Conservation (phyloP, 352 stramenopile species). For the Pythium graminicola region DNA sequence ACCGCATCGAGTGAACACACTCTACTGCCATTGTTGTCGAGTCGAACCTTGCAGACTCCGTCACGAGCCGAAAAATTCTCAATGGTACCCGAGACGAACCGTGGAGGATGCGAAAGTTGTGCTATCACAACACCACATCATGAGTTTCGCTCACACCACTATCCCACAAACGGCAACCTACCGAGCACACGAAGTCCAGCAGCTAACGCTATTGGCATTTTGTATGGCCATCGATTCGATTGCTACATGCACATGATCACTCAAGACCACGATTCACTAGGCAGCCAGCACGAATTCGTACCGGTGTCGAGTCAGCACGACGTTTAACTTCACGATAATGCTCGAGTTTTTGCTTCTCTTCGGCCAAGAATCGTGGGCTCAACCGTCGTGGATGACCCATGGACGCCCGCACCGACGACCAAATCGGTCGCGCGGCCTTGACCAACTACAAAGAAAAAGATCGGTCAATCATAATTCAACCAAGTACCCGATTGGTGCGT, state of each 20-base stretch:
- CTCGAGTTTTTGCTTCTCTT: constrained; percentile 65
- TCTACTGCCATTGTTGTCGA: constrained; percentile 26
- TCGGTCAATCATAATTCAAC: neutral
- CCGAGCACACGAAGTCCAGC: constrained; percentile 12
- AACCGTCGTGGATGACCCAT: constrained; percentile 70
- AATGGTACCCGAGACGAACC: constrained; percentile 36
- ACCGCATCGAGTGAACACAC: constrained; percentile 41
- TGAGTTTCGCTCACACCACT: neutral
- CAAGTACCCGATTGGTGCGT: no score
- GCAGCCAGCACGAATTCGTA: no score
- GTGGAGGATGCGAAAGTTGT: constrained; percentile 28
- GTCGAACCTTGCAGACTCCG: constrained; percentile 27
- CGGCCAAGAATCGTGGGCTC: constrained; percentile 52
- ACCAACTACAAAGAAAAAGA: constrained; percentile 32
- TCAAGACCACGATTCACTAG: neutral
- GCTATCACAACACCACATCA: no score
- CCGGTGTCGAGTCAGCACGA: constrained; percentile 3
- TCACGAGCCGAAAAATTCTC: constrained; percentile 24
- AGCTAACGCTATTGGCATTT: neutral
- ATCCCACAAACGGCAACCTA: constrained; percentile 2
- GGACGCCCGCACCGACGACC: constrained; percentile 64
- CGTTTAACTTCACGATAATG: constrained; percentile 45
- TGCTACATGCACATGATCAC: neutral
- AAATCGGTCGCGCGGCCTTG: constrained; percentile 49
- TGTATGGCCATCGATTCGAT: constrained; percentile 18